These are phyloP conservation scores for Botrytis porri DNA, from an alignment of 2,329 filamentous ascomycete species.

Conservation along the genomic window DNA sequence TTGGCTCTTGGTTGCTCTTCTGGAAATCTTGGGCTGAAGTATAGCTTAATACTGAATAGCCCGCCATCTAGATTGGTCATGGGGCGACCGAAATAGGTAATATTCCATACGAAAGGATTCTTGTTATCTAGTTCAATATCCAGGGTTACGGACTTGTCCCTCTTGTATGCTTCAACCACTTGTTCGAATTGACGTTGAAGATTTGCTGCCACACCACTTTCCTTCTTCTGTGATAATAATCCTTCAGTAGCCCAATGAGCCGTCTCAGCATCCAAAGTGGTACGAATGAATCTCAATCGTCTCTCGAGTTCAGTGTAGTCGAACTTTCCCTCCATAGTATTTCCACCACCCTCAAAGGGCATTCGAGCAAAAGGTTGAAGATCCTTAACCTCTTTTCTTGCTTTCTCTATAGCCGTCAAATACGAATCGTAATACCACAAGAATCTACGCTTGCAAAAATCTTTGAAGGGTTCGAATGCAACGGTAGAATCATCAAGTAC, in stretches of 20 bases:
- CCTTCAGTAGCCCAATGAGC: constrained; percentile 70
- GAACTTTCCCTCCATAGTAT: constrained; percentile 84
- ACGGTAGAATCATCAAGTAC: constrained; percentile 47
- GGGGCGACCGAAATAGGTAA: constrained; percentile 87
- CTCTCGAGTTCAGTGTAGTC: constrained; percentile 71
- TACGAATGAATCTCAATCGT: constrained; percentile 67
- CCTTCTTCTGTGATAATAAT: constrained; percentile 56
- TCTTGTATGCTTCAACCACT: constrained; percentile 71
- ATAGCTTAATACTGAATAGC: constrained; percentile 76
- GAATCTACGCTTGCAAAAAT: constrained; percentile 86
- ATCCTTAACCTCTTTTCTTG: constrained; percentile 60
- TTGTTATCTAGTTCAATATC: constrained; percentile 72
- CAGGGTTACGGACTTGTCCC: constrained; percentile 65
- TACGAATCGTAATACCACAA: constrained; percentile 96
- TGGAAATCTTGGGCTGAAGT: constrained; percentile 81
- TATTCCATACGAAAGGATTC: constrained; percentile 85
- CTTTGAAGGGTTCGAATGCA: constrained; percentile 81
- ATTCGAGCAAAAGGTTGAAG: constrained; percentile 69
- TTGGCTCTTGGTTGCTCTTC: constrained; percentile 81
- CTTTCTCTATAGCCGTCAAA: constrained; percentile 65
- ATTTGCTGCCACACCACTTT: constrained; percentile 75
- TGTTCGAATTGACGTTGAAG: constrained; percentile 83
- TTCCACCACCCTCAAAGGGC: constrained; percentile 78
- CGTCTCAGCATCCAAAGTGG: constrained; percentile 69
- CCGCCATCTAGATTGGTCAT: constrained; percentile 94